These are phyloP conservation scores for Nemania sp. DNA, from an alignment of 2,329 filamentous ascomycete species.

Conservation along the genomic window DNA sequence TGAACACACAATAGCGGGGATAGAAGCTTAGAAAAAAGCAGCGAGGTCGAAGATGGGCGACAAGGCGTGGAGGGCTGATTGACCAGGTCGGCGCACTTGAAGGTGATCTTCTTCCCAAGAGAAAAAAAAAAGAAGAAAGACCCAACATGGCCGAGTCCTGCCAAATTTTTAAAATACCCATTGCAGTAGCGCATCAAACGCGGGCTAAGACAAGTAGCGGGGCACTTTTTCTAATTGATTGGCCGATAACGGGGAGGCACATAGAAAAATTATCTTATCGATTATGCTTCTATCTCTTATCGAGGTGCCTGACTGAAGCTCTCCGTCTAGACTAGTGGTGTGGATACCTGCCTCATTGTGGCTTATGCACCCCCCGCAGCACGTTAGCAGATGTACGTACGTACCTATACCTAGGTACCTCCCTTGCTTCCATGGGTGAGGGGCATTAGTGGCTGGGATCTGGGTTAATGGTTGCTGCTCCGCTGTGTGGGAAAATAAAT, in stretches of 20 bases:
- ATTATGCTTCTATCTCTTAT: conserved; percentile 16
- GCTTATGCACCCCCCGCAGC: conserved; percentile 5
- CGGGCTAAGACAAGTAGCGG: no score
- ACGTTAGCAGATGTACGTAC: background rate
- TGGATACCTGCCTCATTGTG: conserved; percentile 7
- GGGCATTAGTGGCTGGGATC: conserved; percentile 40
- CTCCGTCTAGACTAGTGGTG: no score
- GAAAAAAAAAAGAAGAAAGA: conserved; percentile 58
- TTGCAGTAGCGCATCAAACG: background rate
- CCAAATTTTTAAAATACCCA: conserved; percentile 56
- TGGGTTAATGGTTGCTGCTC: conserved; percentile 38
- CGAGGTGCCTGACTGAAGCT: no score
- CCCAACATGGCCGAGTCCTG: conserved; percentile 43
- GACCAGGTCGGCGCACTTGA: conserved; percentile 54
- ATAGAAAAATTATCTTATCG: conserved; percentile 28
- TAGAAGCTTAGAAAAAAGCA: conserved; percentile 41
- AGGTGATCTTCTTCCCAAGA: conserved; percentile 65
- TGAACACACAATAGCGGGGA: conserved; percentile 42
- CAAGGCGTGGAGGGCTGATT: conserved; percentile 44
- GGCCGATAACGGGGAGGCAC: background rate
- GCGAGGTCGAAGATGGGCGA: conserved; percentile 60
- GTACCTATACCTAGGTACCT: background rate
- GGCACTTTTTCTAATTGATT: background rate
- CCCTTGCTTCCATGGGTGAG: conserved; percentile 29
- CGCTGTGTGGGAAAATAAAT: conserved; percentile 49